A percentile compares a stretch with the other conserved stretches of the same genome.
phyloP scores from a whole-genome alignment of 78 protist genomes.

The Chrysochromulina tobinii region DNA sequence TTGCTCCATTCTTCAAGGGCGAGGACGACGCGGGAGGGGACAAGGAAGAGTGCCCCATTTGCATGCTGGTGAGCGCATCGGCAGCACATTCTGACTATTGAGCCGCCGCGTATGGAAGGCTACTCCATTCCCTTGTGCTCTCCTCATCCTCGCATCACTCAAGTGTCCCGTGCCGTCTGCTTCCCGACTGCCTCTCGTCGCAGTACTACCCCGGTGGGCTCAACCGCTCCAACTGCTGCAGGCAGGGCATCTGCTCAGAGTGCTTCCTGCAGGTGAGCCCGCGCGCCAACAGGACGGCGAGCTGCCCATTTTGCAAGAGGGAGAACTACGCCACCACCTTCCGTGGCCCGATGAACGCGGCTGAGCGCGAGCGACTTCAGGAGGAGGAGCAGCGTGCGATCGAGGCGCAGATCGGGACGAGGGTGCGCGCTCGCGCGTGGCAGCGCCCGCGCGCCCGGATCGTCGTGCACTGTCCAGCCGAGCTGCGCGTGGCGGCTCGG shows the following conservation, averaged over 20 bases:
- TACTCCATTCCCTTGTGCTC: no score
- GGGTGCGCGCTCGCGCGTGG: neutral
- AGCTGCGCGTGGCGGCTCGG: no score
- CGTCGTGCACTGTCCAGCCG: no score
- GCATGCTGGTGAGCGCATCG: constrained; percentile 20
- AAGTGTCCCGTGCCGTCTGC: no score
- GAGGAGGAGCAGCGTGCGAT: constrained; percentile 27
- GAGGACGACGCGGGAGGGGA: neutral
- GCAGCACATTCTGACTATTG: no score
- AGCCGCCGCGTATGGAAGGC: no score
- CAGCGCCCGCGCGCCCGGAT: no score
- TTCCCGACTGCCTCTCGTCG: neutral
- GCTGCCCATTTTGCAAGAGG: constrained; percentile 38
- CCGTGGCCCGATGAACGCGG: neutral
- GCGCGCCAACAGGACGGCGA: neutral
- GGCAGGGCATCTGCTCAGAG: constrained; percentile 39
- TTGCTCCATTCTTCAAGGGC: constrained; percentile 25
- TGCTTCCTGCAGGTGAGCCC: constrained; percentile 37
- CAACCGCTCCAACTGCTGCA: constrained; percentile 41
- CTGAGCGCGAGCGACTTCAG: neutral
- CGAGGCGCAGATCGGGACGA: constrained; percentile 6
- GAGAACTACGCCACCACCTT: constrained; percentile 7
- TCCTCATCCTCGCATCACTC: no score
- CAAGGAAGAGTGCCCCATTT: constrained; percentile 34
- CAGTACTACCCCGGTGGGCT: constrained; percentile 42